These are phyloP conservation scores for Xerocomus minutiporus DNA, from an alignment of 1,284 basidiomycete species.

Conservation along the genomic window DNA sequence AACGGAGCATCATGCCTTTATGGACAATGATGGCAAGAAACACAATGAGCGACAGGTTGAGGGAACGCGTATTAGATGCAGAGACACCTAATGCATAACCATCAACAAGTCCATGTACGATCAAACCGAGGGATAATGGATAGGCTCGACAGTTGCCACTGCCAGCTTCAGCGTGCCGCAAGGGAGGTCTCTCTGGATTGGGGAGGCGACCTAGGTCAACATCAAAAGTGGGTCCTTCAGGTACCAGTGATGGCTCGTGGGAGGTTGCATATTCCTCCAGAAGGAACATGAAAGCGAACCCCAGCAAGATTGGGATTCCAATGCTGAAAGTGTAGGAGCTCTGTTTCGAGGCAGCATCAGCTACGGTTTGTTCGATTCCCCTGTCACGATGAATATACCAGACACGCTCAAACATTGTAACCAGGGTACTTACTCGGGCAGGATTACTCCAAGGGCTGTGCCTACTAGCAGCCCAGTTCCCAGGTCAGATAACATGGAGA, in stretches of 20 bases:
- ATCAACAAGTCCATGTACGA: constrained; percentile 85
- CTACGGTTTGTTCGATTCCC: constrained; percentile 54
- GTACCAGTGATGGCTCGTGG: constrained; percentile 36
- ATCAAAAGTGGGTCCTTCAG: constrained; percentile 14
- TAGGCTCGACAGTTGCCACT: constrained; percentile 40
- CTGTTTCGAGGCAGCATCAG: constrained; percentile 31
- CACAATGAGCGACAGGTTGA: constrained; percentile 67
- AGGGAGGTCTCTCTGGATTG: constrained; percentile 11
- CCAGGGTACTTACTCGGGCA: constrained; percentile 72
- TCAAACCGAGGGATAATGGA: constrained; percentile 77
- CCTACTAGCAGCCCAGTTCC: constrained; percentile 86
- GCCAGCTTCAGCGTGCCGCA: constrained; percentile 1
- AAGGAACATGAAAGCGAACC: constrained; percentile 83
- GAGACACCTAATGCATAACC: constrained; percentile 87
- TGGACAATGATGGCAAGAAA: constrained; percentile 87
- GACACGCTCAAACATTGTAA: neutral
- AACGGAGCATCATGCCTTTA: constrained; percentile 55
- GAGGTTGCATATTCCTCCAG: constrained; percentile 60
- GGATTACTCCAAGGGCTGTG: constrained; percentile 84
- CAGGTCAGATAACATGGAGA: constrained; percentile 62
- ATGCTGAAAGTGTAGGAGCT: constrained; percentile 44
- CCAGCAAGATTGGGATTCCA: constrained; percentile 69
- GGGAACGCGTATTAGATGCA: constrained; percentile 42
- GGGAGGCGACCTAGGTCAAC: constrained; percentile 31
- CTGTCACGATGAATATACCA: constrained; percentile 32